Percentiles rank a stretch among this genome's conserved stretches.
Conservation (phyloP, 2,329 filamentous ascomycete species). For the Pseudogymnoascus sp. region DNA sequence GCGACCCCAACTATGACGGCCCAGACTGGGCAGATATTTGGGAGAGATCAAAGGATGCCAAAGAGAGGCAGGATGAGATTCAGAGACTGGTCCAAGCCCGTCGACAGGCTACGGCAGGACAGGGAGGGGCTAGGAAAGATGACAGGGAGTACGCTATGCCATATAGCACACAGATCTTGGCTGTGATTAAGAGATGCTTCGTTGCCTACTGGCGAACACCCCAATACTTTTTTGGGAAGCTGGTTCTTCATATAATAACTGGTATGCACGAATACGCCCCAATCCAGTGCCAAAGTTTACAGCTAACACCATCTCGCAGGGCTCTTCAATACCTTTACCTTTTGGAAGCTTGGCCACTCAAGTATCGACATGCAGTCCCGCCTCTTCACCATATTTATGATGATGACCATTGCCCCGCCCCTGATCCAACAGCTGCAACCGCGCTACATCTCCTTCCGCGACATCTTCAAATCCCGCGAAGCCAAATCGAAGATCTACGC, state of each 20-base stretch:
- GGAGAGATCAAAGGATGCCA: conserved; percentile 41
- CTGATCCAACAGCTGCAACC: conserved; percentile 70
- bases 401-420: conserved; percentile 61
- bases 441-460: conserved; percentile 54
- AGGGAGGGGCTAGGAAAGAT: conserved; percentile 35
- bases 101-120: conserved; percentile 23
- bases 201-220: conserved; percentile 55
- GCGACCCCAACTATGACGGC: conserved; percentile 50
- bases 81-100: conserved; percentile 40
- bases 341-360: conserved; percentile 50
- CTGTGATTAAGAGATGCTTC: conserved; percentile 51
- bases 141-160: conserved; percentile 56
- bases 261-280: conserved; percentile 36
- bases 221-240: conserved; percentile 53
- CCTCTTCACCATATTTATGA: conserved; percentile 68
- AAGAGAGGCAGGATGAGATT: conserved; percentile 35
- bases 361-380: conserved; percentile 57
- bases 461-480: conserved; percentile 62
- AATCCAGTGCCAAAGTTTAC: conserved; percentile 45
- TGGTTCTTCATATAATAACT: conserved; percentile 53
- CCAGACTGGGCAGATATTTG: conserved; percentile 56
- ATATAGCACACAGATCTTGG: conserved; percentile 41
- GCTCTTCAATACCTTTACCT: conserved; percentile 62
- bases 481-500: conserved; percentile 67
- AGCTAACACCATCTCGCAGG: conserved; percentile 28